Conservation (phyloP, 257 asterid genomes). For the Thymus quinquecostatus region DNA sequence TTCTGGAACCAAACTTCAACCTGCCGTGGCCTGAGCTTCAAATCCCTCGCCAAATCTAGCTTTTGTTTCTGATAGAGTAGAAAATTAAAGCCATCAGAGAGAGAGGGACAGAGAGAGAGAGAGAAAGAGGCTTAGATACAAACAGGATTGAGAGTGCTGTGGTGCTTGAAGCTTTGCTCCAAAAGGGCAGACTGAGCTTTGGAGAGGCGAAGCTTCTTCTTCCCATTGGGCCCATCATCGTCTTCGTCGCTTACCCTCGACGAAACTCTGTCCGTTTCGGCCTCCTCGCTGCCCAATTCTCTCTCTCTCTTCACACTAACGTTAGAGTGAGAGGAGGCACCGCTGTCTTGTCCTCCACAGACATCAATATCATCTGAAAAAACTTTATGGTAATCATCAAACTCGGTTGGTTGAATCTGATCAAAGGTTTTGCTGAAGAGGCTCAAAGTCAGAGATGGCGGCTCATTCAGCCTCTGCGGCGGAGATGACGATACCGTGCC, state of each 20-base stretch:
- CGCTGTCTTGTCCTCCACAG: constrained; percentile 70
- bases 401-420: constrained; percentile 10
- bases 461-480: constrained; percentile 34
- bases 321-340: constrained; percentile 73
- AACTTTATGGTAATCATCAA: constrained; percentile 23
- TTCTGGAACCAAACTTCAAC: constrained; percentile 98
- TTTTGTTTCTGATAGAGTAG: constrained; percentile 62
- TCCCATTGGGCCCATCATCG: constrained; percentile 42
- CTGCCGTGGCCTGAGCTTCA: constrained; percentile 83
- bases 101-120: constrained; percentile 1
- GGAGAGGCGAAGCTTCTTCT: constrained; percentile 52
- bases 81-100: background rate
- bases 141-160: constrained; percentile 67
- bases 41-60: constrained; percentile 64
- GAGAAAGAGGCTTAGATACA: background rate
- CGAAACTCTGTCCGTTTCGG: constrained; percentile 53
- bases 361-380: constrained; percentile 34
- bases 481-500: constrained; percentile 15
- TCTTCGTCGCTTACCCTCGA: constrained; percentile 49
- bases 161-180: constrained; percentile 59
- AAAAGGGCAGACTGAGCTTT: constrained; percentile 54
- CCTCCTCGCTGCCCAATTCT: constrained; percentile 50
- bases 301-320: constrained; percentile 75
- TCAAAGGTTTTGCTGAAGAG: constrained; percentile 60
- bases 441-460: constrained; percentile 80